These are phyloP conservation scores for Hyphopichia khmerensis DNA, from an alignment of 1,139 yeast genomes.

Conservation along the genomic window DNA sequence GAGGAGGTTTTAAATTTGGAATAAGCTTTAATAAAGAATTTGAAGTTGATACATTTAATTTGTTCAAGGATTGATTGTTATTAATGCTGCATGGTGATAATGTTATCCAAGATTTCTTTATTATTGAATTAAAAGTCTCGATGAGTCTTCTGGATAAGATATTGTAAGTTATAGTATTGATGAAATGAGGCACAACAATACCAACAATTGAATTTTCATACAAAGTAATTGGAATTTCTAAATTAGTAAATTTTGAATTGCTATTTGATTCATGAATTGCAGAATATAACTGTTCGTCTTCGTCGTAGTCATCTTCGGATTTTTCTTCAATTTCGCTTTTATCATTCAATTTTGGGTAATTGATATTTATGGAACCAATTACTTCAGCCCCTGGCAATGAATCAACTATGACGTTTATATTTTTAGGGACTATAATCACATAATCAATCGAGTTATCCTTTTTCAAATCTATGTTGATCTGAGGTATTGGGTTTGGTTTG, in stretches of 20 bases:
- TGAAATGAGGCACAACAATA: conserved; percentile 33
- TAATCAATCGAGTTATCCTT: conserved; percentile 9
- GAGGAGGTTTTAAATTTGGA: conserved; percentile 52
- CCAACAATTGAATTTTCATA: conserved; percentile 9
- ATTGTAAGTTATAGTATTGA: conserved; percentile 30
- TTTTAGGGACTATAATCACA: conserved; percentile 27
- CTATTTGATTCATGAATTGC: conserved; percentile 19
- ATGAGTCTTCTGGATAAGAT: conserved; percentile 24
- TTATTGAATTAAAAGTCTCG: conserved; percentile 9
- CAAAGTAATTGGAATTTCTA: conserved; percentile 24
- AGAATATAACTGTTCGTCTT: conserved; percentile 54
- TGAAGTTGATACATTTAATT: conserved; percentile 20
- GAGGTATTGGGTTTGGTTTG: conserved; percentile 16
- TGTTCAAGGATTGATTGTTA: conserved; percentile 28
- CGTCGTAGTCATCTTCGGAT: conserved; percentile 45
- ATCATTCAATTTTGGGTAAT: conserved; percentile 16
- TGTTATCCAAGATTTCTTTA: conserved; percentile 24
- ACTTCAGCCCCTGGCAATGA: conserved; percentile 13
- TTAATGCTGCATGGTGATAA: conserved; percentile 38
- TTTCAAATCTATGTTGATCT: conserved; percentile 11
- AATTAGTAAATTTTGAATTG: conserved; percentile 17
- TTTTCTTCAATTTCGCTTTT: conserved; percentile 10
- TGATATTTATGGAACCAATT: conserved; percentile 23
- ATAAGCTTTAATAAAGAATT: conserved; percentile 13
- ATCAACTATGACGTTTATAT: conserved; percentile 24